Base-by-base conservation (phyloP, 352 stramenopile genomes). In the Lagenidium giganteum region DNA sequence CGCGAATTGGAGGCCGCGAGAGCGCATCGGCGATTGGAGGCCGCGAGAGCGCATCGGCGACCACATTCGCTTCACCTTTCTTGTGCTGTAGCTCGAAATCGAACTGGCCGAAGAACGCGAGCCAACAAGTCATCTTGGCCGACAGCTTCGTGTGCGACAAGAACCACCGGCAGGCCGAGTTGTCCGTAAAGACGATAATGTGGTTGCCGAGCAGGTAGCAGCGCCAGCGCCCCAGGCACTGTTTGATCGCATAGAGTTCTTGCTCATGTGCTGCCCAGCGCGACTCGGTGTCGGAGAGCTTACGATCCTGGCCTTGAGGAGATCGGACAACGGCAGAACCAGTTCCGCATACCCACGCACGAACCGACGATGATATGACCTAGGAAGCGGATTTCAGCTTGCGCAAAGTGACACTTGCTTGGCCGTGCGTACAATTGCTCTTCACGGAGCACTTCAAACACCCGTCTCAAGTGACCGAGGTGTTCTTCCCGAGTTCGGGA, bases 41-140 rank as follows among this genome's bases (percentile, higher is more conserved):
- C 24, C 38, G 40, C 11, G 40, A 57, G 2, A 57, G 21, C 9
- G 40, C 49, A 31, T 57, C 49, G 4, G 47, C 47, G 5, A 57
- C 49, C 4, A 51, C 49, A 16, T 57, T 57, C 4, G 27, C 17
- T 6, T 9, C 21, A 25, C 41, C 44, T 28, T 45, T 50, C 26
- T 37, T 33, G 20, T 52, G 49, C 25, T 52, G 31, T 2, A 57
- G 20, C 18, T 33, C 37, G 29, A 49, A 57, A 16, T 35, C 23
- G 31, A 57, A 57, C 30, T 51, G 29, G 32, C 42, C 30, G 31
- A 57, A 51, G 26, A 52, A 50, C 28, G 51, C 44, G 8, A 57
- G 11, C 30, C 30, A 51, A 14, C 40, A 33, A 40, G 49, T 22
- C 42, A 52, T 32, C 24, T 57, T 46, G 2, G 25, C 13, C 17